Evolutionary conservation across 306 rosid genomes (phyloP), one percentile per base, ranked within the genome.

Genomic region (Cajanus cajan): DNA sequence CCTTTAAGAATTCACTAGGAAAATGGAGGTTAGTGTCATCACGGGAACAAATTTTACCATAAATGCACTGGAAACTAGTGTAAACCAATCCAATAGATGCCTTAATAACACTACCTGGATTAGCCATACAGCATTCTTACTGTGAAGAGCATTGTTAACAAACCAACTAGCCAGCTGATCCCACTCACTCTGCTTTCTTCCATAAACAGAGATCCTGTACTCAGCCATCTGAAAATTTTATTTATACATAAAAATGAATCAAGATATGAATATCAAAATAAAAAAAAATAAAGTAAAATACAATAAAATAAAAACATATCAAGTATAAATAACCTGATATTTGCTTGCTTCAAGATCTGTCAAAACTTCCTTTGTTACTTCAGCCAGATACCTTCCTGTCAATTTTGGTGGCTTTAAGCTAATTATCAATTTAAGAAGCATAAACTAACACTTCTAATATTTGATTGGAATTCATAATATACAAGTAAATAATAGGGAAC

Each of bases 141-240:
- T 91, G 47, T 91, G 82, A 15, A 93, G 87, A 65, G 86, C 74
- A 82, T 93, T 91, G 84, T 93, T 93, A 37, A 93, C 97, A 82
- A 93, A 86, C 98, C 98, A 93, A 84, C 98, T 91, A 25, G 98
- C 98, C 80, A 93, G 70, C 78, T 93, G 98, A 73, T 91, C 96
- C 98, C 98, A 93, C 84, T 91, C 98, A 81, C 98, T 91, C 82
- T 89, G 92, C 77, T 93, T 93, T 85, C 98, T 88, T 80, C 98
- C 98, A 84, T 93, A 93, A 16, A 93, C 86, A 15, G 98, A 93
- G 77, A 93, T 87, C 88, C 98, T 87, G 84, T 93, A 93, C 85
- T 93, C 98, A 39, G 97, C 98, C 98, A 93, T 89, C 98, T 93
- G 91, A 69, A 79, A 81, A 12, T 5, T 31, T 61, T 61, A 59